Percentiles rank a stretch among this genome's conserved stretches.
These are phyloP conservation scores for Coemansia sp. DNA, from an alignment of 192 early-diverging fungal species.

Conservation along the genomic window DNA sequence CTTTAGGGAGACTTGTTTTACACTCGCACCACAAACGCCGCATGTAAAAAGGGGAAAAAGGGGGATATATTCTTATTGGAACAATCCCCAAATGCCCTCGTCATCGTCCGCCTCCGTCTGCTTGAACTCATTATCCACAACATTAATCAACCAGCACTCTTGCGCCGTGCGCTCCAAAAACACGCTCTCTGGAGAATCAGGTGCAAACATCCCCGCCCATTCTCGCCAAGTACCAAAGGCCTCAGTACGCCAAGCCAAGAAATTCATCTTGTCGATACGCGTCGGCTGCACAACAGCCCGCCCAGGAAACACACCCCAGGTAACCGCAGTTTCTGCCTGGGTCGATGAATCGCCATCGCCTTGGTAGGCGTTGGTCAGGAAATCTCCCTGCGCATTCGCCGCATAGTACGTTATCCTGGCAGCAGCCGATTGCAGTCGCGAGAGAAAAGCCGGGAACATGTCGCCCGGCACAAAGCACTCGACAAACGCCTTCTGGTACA, in stretches of 20 bases:
- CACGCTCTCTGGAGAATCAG: conserved; percentile 41
- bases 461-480: conserved; percentile 87
- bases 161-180: conserved; percentile 64
- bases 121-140: conserved; percentile 94
- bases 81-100: conserved; percentile 32
- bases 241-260: conserved; percentile 96
- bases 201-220: conserved; percentile 77
- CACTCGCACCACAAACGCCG: too few species aligned
- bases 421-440: conserved; percentile 59
- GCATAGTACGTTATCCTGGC: conserved; percentile 88
- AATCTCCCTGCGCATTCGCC: conserved; percentile 72
- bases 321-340: conserved; percentile 62
- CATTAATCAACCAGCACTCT: conserved; percentile 87
- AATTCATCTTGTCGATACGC: conserved; percentile 85
- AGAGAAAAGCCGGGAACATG: conserved; percentile 65
- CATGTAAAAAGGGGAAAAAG: too few species aligned
- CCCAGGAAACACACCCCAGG: conserved; percentile 99
- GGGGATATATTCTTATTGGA: conserved; percentile 15
- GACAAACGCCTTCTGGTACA: conserved; percentile 98
- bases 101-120: conserved; percentile 50
- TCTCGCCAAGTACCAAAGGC: conserved; percentile 91
- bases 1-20: too few species aligned
- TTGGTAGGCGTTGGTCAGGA: conserved; percentile 56
- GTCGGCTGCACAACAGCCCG: conserved; percentile 95
- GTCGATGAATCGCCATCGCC: background rate